These are phyloP conservation scores for Thermothelomyces thermophilus DNA, from an alignment of 2,329 filamentous ascomycete species.

Conservation along the genomic window DNA sequence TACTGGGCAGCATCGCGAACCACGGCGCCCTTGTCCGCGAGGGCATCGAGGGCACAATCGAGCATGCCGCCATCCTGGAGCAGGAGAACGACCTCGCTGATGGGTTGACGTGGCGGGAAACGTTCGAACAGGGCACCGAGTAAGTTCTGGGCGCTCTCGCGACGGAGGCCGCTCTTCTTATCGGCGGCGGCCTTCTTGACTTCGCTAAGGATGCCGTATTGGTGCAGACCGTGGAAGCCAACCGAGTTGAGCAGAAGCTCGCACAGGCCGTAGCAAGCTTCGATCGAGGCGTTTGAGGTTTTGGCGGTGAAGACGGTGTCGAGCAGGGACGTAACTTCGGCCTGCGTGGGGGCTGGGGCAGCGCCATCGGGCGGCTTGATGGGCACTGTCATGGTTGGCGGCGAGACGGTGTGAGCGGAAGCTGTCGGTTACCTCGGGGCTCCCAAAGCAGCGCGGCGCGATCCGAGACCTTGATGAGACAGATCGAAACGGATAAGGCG, in stretches of 20 bases:
- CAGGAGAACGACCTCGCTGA: conserved; percentile 76
- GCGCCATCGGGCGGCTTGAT: conserved; percentile 24
- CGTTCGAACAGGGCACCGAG: conserved; percentile 90
- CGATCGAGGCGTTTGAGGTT: conserved; percentile 62
- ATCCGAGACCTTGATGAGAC: neutral
- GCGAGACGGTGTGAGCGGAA: conserved; percentile 20
- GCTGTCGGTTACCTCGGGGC: neutral
- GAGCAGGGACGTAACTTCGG: conserved; percentile 60
- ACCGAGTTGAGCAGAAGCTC: conserved; percentile 49
- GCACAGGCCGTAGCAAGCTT: conserved; percentile 56
- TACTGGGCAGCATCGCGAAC: conserved; percentile 92
- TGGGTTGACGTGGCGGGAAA: conserved; percentile 67
- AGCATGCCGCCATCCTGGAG: conserved; percentile 73
- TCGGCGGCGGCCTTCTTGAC: conserved; percentile 71
- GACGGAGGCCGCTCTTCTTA: conserved; percentile 82
- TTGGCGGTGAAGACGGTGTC: conserved; percentile 62
- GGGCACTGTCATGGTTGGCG: conserved; percentile 25
- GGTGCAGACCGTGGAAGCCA: conserved; percentile 45
- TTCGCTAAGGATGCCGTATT: conserved; percentile 50
- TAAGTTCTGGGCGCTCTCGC: conserved; percentile 92
- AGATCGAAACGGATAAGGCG: neutral
- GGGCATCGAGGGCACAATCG: conserved; percentile 67
- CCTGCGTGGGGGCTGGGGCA: conserved; percentile 53
- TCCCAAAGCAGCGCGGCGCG: neutral
- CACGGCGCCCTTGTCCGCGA: conserved; percentile 83